Base-by-base conservation (phyloP, 139 green algal species). In the Closterium sp. region DNA sequence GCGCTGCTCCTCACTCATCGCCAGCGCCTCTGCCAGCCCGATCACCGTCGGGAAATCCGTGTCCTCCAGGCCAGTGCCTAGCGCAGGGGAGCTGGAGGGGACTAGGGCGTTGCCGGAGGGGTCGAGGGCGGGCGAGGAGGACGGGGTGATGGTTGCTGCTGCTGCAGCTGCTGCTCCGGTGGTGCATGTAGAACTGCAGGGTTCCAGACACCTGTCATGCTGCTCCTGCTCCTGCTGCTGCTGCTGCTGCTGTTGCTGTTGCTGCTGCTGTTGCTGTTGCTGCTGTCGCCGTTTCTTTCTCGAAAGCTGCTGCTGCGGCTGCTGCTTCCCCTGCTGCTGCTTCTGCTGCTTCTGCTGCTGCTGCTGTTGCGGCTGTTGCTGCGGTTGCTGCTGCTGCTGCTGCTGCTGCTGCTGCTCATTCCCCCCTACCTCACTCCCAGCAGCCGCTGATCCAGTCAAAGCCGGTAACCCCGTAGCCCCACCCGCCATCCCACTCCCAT, bases 1-100 rank as follows among this genome's bases (percentile, higher is more conserved):
- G 1, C 93, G 50, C n/a, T 79, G 31, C 34, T 94, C 86, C 42
- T 93, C 34, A 19, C n/a, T 89, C 42, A 91, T 91, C 90, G 86
- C 90, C 93, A 94, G 92, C 27, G 91, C 86, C 73, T 93, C 90
- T 79, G 94, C 92, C 50, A 91, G 90, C 62, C 70, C 89, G 85
- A 95, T 86, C 50, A 94, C 86, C 2, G 73, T 45, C 21, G 87
- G 28, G 79, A 95, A 94, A 22, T 95, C 93, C 9, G 94, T 70
- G 27, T 93, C 93, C 79, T 94, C 85, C 31, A 34, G 10, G 0
- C 85, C 85, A 4, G 28, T 31, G n/a, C 2, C 85, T 32, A 21
- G 28, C 22, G 13, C 85, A 17, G 28, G 17, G 85, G 85, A 87
- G 21, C 85, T 24, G 62, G 62, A 79, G 0, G 62, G 62, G 62